These are phyloP conservation scores for Talaromyces amestolkiae DNA, from an alignment of 2,329 filamentous ascomycete genomes.

Conservation along the genomic window DNA sequence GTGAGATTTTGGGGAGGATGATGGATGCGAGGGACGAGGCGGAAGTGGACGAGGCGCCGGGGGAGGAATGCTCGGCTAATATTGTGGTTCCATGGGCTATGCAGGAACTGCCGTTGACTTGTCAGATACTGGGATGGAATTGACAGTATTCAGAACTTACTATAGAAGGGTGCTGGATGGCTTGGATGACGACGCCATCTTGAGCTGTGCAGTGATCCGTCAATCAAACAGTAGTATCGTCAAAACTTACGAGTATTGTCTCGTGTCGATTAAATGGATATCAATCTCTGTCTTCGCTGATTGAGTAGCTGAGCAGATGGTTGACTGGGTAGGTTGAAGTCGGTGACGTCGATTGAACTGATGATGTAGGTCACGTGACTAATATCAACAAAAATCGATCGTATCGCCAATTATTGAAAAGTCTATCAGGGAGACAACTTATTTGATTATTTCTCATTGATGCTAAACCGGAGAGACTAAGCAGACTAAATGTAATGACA, in stretches of 20 bases:
- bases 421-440: not conserved
- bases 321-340: not conserved
- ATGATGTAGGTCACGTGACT: not conserved
- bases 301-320: not conserved
- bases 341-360: not conserved
- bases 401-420: not conserved
- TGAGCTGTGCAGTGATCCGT: not conserved
- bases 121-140: not conserved
- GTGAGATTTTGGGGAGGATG: slow-evolving; percentile 91
- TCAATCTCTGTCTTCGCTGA: not conserved
- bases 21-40: slow-evolving; percentile 86
- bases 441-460: not conserved
- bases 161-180: slow-evolving; percentile 68
- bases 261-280: not conserved
- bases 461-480: not conserved
- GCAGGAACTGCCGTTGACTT: slow-evolving; percentile 66
- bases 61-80: slow-evolving; percentile 85
- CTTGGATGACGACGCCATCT: slow-evolving; percentile 68
- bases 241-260: not conserved
- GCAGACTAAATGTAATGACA: not conserved
- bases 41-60: slow-evolving; percentile 76
- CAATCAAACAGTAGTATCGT: not conserved
- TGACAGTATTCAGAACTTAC: slow-evolving; percentile 48
- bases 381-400: not conserved
- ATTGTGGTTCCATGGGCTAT: slow-evolving; percentile 93